Evolutionary conservation across 768 basidiomycete species (phyloP), one percentile per base, ranked within the genome.

Genomic region (Naganishia friedmannii): DNA sequence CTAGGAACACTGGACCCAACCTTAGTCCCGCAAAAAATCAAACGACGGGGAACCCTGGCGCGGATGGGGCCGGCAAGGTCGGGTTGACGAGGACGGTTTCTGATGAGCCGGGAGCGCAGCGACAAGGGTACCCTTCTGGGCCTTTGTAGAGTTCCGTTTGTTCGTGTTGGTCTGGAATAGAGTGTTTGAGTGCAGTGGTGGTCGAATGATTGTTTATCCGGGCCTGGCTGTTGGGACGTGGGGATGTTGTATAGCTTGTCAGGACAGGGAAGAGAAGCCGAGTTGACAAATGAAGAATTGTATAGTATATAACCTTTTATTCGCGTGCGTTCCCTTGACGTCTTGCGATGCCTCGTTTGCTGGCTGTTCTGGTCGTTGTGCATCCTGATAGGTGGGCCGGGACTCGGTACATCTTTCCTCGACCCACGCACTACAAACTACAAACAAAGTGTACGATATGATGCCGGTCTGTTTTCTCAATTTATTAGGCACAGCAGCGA

Each of bases 81-180:
- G 34, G 23, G 15, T 21, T 23, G 60, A 37, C 10, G 23, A 15
- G 39, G 39, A 23, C 39, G 6, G 39, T 15, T 6, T 63, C 60
- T 1, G 34, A 42, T 42, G 60, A 46, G 42, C 9, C 7, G 15
- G 7, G 42, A 42, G 42, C 7, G 19, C 13, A 19, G n/a, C 39
- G n/a, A n/a, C n/a, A 63, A 29, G 60, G 60, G 32, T 63, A 63
- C 60, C 42, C 60, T 17, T n/a, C 60, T 45, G 60, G 60, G 19
- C 60, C 60, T 34, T 26, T 63, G 42, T 63, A 45, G 32, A 17
- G 42, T 17, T 12, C 12, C 12, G 34, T 42, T 42, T 42, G 7
- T n/a, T n/a, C 42, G 42, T 42, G 42, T 42, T 42, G 7, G 9
- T 37, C 34, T 37, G 34, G 34, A 5, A 12, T 37, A 46, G 13